These are phyloP conservation scores for Scedosporium aurantiacum DNA, from an alignment of 2,329 filamentous ascomycete species.

Conservation along the genomic window DNA sequence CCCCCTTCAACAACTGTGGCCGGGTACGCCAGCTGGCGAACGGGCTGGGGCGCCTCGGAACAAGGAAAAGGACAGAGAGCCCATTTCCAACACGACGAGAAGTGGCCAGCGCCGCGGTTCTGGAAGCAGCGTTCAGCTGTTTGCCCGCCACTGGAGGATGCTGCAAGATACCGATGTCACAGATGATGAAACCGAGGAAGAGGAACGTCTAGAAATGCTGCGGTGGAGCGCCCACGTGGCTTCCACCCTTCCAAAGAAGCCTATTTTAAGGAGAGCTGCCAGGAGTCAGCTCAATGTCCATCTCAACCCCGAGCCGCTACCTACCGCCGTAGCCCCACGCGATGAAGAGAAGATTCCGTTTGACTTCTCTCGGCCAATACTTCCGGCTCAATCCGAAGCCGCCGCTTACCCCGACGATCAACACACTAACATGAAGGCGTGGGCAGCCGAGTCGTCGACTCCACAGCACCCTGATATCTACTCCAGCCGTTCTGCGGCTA, in stretches of 20 bases:
- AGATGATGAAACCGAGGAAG: neutral
- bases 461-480: too few species aligned
- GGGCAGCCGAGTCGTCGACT: too few species aligned
- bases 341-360: neutral
- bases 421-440: too few species aligned
- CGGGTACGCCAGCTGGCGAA: neutral
- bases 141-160: neutral
- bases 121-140: constrained; percentile 1
- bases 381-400: neutral
- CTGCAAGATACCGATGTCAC: neutral
- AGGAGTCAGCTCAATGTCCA: constrained; percentile 1
- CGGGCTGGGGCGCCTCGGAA: neutral
- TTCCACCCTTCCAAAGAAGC: neutral
- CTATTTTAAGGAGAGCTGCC: neutral
- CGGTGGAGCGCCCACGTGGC: neutral
- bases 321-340: neutral
- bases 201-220: neutral
- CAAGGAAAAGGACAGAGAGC: neutral
- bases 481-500: too few species aligned
- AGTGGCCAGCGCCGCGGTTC: neutral
- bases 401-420: too few species aligned
- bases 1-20: neutral
- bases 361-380: neutral
- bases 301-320: neutral
- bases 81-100: neutral